Conservation (phyloP, 2,329 filamentous ascomycete genomes). For the Trichoderma citrinoviride region DNA sequence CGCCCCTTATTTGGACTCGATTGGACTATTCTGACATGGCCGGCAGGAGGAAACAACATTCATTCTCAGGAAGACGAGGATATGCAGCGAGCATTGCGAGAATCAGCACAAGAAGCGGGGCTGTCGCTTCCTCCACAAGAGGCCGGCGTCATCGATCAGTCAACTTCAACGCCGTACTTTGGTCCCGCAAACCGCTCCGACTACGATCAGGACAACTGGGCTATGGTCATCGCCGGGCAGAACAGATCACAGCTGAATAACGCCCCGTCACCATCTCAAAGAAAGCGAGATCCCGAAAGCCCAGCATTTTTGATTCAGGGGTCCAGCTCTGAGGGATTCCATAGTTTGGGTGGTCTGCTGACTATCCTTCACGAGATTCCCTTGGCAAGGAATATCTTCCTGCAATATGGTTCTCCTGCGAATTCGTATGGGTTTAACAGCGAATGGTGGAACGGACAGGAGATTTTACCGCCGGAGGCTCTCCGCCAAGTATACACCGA, state of each 20-base stretch:
- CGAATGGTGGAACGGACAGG: conserved; percentile 61
- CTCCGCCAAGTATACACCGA: conserved; percentile 35
- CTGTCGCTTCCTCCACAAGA: conserved; percentile 46
- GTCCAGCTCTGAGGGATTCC: conserved; percentile 34
- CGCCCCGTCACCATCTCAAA: conserved; percentile 38
- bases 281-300: conserved; percentile 41
- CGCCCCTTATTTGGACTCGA: conserved; percentile 17
- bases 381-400: conserved; percentile 53
- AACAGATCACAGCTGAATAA: conserved; percentile 27
- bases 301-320: conserved; percentile 53
- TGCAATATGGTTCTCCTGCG: conserved; percentile 43
- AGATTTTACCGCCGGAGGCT: conserved; percentile 44
- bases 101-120: conserved; percentile 54
- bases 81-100: conserved; percentile 54
- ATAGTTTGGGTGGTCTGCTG: conserved; percentile 52
- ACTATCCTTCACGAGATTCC: conserved; percentile 62
- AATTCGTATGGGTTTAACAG: conserved; percentile 53
- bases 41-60: conserved; percentile 38
- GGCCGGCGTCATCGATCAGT: conserved; percentile 46
- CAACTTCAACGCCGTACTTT: conserved; percentile 47
- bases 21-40: conserved; percentile 28
- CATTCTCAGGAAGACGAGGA: conserved; percentile 53
- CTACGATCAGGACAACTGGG: conserved; percentile 58
- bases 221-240: conserved; percentile 49
- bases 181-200: conserved; percentile 57